Conservation (phyloP, 768 basidiomycete species). For the Tremella mesenterica region DNA sequence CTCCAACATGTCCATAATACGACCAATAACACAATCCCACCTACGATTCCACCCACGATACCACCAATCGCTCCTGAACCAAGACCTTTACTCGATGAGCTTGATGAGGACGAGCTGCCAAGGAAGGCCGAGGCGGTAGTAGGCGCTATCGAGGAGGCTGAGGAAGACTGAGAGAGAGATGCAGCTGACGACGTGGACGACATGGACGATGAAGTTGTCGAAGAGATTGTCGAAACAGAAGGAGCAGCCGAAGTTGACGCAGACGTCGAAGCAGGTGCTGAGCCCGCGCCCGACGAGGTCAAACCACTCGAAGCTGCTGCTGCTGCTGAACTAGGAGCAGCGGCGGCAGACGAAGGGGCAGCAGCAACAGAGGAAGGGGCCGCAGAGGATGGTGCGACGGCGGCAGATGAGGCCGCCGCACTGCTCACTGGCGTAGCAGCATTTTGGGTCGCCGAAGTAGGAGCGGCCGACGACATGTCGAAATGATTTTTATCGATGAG, state of each 20-base stretch:
- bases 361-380: background rate
- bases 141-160: slow-evolving; percentile 25
- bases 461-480: no score
- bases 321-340: background rate
- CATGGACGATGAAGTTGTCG: background rate
- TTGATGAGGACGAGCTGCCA: slow-evolving; percentile 27
- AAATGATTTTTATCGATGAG: no score
- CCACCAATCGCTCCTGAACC: slow-evolving; percentile 36
- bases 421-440: no score
- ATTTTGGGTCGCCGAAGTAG: no score
- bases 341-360: background rate
- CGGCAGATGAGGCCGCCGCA: background rate
- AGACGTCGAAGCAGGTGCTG: background rate
- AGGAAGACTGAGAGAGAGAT: slow-evolving; percentile 51
- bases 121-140: slow-evolving; percentile 8
- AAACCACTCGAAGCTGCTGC: background rate
- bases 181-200: slow-evolving; percentile 3
- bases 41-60: slow-evolving; percentile 33
- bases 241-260: background rate
- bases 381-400: background rate
- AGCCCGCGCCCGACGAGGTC: background rate
- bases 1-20: slow-evolving; percentile 18
- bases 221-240: background rate
- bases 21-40: slow-evolving; percentile 19
- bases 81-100: slow-evolving; percentile 45